These are phyloP conservation scores for Oleoguttula mirabilis DNA, from an alignment of 495 filamentous ascomycete genomes.

Conservation along the genomic window DNA sequence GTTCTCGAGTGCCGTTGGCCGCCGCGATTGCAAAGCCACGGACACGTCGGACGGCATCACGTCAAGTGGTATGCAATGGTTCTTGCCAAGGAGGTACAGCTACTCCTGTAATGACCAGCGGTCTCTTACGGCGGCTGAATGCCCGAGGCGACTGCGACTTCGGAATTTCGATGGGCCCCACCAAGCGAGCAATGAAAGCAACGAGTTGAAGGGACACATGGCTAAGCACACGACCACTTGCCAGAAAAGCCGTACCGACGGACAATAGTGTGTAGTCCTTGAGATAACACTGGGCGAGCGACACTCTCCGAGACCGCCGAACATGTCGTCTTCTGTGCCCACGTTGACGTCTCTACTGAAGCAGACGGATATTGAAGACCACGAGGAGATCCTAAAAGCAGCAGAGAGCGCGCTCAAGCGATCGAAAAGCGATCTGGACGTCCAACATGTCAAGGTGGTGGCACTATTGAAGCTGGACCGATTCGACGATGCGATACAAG, in stretches of 20 bases:
- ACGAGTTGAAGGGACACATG: too few relatives aligned
- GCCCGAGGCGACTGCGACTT: too few relatives aligned
- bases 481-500: slow-evolving; percentile 74
- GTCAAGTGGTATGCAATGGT: too few relatives aligned
- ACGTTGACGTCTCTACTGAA: slow-evolving; percentile 47
- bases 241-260: background rate
- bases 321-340: slow-evolving; percentile 31
- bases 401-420: slow-evolving; percentile 57
- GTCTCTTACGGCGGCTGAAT: too few relatives aligned
- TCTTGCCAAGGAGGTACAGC: too few relatives aligned
- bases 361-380: slow-evolving; percentile 55
- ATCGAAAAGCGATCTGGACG: slow-evolving; percentile 49
- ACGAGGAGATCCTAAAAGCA: slow-evolving; percentile 57
- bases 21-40: too few relatives aligned
- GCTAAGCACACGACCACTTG: background rate
- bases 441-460: slow-evolving; percentile 67
- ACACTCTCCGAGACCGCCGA: background rate
- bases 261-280: background rate
- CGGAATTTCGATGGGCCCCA: too few relatives aligned
- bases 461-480: slow-evolving; percentile 89
- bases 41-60: too few relatives aligned
- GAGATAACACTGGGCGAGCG: background rate
- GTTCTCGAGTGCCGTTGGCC: too few relatives aligned
- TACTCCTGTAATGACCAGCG: too few relatives aligned
- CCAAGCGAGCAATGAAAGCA: too few relatives aligned